phyloP scores from a whole-genome alignment of 2,329 filamentous ascomycete genomes.

The Fusarium globosum region DNA sequence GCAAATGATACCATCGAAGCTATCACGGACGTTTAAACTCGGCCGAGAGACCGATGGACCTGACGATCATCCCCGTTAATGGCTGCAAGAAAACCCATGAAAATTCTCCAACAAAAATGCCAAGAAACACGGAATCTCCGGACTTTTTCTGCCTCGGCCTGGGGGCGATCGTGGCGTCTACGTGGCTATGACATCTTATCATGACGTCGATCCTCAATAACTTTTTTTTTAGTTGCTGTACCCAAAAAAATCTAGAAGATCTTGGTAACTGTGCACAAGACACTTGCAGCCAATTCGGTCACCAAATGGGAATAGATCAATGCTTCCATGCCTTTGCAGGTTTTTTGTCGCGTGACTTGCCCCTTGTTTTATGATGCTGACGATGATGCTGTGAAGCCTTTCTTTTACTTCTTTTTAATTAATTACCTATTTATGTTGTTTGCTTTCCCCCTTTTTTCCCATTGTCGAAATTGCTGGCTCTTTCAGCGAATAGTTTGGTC shows the following conservation, averaged over 20 bases:
- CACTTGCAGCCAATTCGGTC: slow-evolving; percentile 39
- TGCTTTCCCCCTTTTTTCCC: not conserved
- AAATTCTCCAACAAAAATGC: not conserved
- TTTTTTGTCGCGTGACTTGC: slow-evolving; percentile 41
- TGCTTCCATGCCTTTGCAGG: not conserved
- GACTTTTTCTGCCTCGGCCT: slow-evolving; percentile 14
- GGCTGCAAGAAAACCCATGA: not conserved
- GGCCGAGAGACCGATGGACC: slow-evolving; percentile 32
- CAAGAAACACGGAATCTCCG: slow-evolving; percentile 15
- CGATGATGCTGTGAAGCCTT: slow-evolving; percentile 1
- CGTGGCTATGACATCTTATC: slow-evolving; percentile 7
- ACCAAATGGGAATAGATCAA: slow-evolving; percentile 38
- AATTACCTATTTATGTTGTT: not conserved
- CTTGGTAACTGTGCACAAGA: slow-evolving; percentile 42
- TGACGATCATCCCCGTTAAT: slow-evolving; percentile 17
- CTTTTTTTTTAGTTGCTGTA: not conserved
- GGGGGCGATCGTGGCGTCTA: not conserved
- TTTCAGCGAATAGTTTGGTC: slow-evolving; percentile 14
- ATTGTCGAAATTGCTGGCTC: not conserved
- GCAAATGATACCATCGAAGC: not conserved
- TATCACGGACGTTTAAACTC: slow-evolving; percentile 12
- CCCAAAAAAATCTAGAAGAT: not conserved
- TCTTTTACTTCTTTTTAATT: not conserved
- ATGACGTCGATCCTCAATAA: slow-evolving; percentile 25
- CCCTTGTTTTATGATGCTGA: slow-evolving; percentile 20